Evolutionary conservation across 108 stramenopile genomes (phyloP).

Genomic region (Skeletonema costatum): DNA sequence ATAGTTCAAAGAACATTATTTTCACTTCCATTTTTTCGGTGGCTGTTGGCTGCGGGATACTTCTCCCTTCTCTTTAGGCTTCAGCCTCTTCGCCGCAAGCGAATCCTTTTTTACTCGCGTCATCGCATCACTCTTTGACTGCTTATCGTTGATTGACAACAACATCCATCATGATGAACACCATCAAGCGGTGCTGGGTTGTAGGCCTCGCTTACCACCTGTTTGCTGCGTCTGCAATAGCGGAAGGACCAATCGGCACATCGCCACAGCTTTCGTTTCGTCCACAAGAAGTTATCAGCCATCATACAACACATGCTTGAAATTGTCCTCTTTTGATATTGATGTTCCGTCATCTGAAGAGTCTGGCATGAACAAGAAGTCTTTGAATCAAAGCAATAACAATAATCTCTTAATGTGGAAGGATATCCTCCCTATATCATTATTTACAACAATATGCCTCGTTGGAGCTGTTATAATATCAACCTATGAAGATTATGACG

Average conservation of each 20-base stretch:
- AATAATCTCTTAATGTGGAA: slow-evolving; percentile 12
- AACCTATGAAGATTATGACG: slow-evolving; percentile 54
- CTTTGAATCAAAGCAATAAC: neutral
- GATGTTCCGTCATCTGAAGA: neutral
- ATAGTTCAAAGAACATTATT: no score
- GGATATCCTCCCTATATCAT: slow-evolving; percentile 20
- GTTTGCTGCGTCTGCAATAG: neutral
- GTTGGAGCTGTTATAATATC: slow-evolving; percentile 27
- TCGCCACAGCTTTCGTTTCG: neutral
- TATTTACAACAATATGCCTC: slow-evolving; percentile 25
- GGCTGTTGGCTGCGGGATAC: no score
- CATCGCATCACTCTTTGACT: no score
- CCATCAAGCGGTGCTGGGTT: neutral
- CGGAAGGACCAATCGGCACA: neutral
- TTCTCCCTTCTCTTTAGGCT: no score
- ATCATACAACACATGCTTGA: neutral
- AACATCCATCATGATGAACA: neutral
- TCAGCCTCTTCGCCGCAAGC: no score
- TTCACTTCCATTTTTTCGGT: no score
- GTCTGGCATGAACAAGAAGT: neutral
- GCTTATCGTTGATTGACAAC: no score
- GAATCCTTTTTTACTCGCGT: no score
- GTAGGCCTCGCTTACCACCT: neutral
- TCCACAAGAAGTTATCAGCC: neutral
- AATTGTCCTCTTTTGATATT: neutral